Conservation (phyloP, 2,329 filamentous ascomycete genomes). For the Westerdykella aurantiaca region DNA sequence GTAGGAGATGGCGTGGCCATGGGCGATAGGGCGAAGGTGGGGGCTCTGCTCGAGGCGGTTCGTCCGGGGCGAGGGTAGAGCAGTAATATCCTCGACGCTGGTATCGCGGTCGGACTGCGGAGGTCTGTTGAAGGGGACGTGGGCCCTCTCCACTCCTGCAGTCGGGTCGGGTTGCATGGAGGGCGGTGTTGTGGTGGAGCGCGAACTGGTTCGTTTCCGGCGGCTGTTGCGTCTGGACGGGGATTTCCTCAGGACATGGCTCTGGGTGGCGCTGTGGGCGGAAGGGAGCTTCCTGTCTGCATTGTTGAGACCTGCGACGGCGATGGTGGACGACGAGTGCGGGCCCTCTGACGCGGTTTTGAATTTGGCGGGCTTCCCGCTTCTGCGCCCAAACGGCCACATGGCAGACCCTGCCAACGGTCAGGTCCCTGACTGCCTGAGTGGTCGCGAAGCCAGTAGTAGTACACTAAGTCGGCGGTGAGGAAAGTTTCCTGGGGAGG, state of each 20-base stretch:
- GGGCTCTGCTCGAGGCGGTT: slow-evolving; percentile 42
- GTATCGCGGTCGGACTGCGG: slow-evolving; percentile 12
- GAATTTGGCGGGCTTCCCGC: slow-evolving; percentile 57
- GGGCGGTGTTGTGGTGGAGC: slow-evolving; percentile 15
- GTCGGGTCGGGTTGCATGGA: slow-evolving; percentile 16
- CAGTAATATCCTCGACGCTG: slow-evolving; percentile 45
- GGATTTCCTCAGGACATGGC: slow-evolving; percentile 20
- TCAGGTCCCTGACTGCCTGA: slow-evolving; percentile 1
- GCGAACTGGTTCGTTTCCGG: slow-evolving; percentile 26
- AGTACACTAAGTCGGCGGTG: no score
- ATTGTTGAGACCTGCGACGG: slow-evolving; percentile 37
- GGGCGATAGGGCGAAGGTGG: slow-evolving; percentile 43
- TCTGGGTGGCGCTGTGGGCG: slow-evolving; percentile 15
- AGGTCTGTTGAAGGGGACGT: slow-evolving; percentile 15
- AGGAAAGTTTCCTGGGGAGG: background rate
- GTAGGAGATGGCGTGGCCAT: slow-evolving; percentile 40
- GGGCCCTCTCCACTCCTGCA: background rate
- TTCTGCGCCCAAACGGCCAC: slow-evolving; percentile 76
- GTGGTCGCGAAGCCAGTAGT: background rate
- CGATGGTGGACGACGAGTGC: slow-evolving; percentile 29
- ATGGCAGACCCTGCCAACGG: slow-evolving; percentile 32
- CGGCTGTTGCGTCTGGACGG: slow-evolving; percentile 27
- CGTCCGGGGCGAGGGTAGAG: slow-evolving; percentile 38
- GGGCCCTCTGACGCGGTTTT: slow-evolving; percentile 17
- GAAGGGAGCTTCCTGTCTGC: slow-evolving; percentile 41